Percentiles rank a stretch among this genome's conserved stretches.
phyloP scores from a whole-genome alignment of 1,284 basidiomycete genomes.

The Tremellales sp. region DNA sequence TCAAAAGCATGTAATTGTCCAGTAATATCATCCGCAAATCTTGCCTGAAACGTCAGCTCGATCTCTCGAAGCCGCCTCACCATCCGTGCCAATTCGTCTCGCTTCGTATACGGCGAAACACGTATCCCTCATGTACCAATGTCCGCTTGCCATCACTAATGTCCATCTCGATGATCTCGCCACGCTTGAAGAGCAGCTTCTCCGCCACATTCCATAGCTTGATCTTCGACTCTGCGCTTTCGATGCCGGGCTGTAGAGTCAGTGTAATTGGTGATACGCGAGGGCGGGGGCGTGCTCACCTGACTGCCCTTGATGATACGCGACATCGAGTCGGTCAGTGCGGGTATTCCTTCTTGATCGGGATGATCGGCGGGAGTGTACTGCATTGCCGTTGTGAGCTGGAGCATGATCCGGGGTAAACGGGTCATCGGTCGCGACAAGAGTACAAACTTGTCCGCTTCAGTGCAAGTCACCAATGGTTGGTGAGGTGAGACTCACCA shows the following conservation, averaged over 20 bases:
- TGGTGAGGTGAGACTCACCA: constrained; percentile 16
- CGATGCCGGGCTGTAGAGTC: constrained; percentile 78
- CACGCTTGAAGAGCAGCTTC: constrained; percentile 64
- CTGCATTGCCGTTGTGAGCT: constrained; percentile 66
- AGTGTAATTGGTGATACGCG: constrained; percentile 13
- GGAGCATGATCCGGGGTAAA: constrained; percentile 66
- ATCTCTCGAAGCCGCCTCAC: constrained; percentile 8
- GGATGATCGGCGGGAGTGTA: constrained; percentile 51
- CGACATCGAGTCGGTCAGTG: constrained; percentile 20
- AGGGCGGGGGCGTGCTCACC: constrained; percentile 5
- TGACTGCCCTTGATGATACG: constrained; percentile 25
- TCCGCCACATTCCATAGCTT: constrained; percentile 74
- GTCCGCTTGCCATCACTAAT: constrained; percentile 64
- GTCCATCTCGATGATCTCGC: constrained; percentile 64
- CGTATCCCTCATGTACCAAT: constrained; percentile 59
- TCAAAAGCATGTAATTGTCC: constrained; percentile 38
- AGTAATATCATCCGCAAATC: constrained; percentile 34
- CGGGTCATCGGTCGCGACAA: constrained; percentile 76
- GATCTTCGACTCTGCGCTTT: constrained; percentile 73
- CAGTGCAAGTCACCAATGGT: neutral
- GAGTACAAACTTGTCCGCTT: constrained; percentile 61
- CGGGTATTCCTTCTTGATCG: constrained; percentile 41
- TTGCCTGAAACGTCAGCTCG: constrained; percentile 18
- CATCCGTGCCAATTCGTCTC: constrained; percentile 42
- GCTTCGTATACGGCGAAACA: constrained; percentile 31